Conservation (phyloP, 129 eudicot genomes). For the Flaveria brownii region DNA sequence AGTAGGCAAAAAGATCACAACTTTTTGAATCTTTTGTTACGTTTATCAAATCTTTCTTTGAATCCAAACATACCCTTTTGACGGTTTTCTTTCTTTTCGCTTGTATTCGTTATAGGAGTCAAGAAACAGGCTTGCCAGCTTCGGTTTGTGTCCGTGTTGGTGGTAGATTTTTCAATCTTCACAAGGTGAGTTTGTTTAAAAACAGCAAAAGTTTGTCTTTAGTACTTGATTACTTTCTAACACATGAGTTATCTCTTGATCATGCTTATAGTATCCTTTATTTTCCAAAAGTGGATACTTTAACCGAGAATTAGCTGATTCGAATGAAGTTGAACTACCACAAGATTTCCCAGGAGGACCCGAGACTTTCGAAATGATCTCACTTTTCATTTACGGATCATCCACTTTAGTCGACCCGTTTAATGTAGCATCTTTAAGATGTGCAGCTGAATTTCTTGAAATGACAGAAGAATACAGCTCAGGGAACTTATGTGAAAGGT, state of each 20-base stretch:
- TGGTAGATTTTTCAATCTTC: slow-evolving; percentile 68
- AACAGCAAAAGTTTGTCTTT: background rate
- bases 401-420: slow-evolving; percentile 75
- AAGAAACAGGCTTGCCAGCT: slow-evolving; percentile 87
- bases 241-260: background rate
- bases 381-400: slow-evolving; percentile 85
- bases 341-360: slow-evolving; percentile 81
- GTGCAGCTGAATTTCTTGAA: slow-evolving; percentile 83
- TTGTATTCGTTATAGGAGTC: slow-evolving; percentile 54
- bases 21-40: slow-evolving; percentile 10
- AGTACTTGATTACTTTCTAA: background rate
- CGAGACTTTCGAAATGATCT: slow-evolving; percentile 78
- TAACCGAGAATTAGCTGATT: slow-evolving; percentile 51
- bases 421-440: slow-evolving; percentile 76
- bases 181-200: slow-evolving; percentile 55
- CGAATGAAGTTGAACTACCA: slow-evolving; percentile 69
- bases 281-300: slow-evolving; percentile 78
- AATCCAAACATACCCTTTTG: slow-evolving; percentile 23
- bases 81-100: slow-evolving; percentile 22
- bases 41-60: background rate
- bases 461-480: slow-evolving; percentile 63
- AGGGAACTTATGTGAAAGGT: slow-evolving; percentile 78
- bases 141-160: slow-evolving; percentile 68
- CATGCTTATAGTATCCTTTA: slow-evolving; percentile 58
- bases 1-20: slow-evolving; percentile 16